Percentiles rank a stretch among this genome's conserved stretches.
phyloP scores from a whole-genome alignment of 2,329 filamentous ascomycete genomes.

The Xylariaceae sp. region DNA sequence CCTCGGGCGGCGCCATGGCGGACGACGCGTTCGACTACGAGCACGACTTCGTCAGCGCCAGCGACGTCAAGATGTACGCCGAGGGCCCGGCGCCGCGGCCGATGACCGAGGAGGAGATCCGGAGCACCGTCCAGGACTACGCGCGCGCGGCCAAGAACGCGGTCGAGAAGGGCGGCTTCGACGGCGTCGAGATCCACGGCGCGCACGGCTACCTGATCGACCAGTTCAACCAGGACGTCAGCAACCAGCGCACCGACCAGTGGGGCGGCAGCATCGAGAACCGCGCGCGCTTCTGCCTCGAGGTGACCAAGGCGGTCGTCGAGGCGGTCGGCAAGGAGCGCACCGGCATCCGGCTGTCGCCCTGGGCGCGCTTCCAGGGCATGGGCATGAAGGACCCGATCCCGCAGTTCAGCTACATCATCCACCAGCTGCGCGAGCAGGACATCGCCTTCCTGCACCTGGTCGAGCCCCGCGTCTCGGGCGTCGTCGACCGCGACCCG shows the following conservation, averaged over 20 bases:
- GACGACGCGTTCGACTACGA: conserved; percentile 10
- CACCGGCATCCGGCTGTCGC: conserved; percentile 17
- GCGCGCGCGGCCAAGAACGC: conserved; percentile 45
- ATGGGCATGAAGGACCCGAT: conserved; percentile 18
- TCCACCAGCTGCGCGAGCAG: too few species aligned
- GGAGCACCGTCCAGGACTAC: conserved; percentile 53
- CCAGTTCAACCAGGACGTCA: conserved; percentile 40
- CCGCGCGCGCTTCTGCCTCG: conserved; percentile 15
- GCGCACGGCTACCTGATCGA: conserved; percentile 51
- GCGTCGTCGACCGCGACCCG: conserved; percentile 34
- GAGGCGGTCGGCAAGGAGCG: conserved; percentile 16
- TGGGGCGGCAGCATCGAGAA: conserved; percentile 21
- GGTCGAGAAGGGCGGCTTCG: conserved; percentile 53
- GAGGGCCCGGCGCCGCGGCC: conserved; percentile 41
- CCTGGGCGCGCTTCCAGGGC: conserved; percentile 19
- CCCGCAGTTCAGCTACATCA: too few species aligned
- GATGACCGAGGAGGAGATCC: conserved; percentile 60
- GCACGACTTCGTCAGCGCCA: conserved; percentile 17
- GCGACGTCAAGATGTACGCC: conserved; percentile 23
- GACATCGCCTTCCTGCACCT: conserved; percentile 26
- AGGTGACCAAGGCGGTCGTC: conserved; percentile 16
- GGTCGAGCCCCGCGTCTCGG: conserved; percentile 40
- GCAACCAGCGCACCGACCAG: conserved; percentile 19
- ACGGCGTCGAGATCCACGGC: conserved; percentile 42
- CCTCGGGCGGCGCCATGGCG: too few species aligned